These are phyloP conservation scores for Leccinum fallax DNA, from an alignment of 1,284 basidiomycete species.

Conservation along the genomic window DNA sequence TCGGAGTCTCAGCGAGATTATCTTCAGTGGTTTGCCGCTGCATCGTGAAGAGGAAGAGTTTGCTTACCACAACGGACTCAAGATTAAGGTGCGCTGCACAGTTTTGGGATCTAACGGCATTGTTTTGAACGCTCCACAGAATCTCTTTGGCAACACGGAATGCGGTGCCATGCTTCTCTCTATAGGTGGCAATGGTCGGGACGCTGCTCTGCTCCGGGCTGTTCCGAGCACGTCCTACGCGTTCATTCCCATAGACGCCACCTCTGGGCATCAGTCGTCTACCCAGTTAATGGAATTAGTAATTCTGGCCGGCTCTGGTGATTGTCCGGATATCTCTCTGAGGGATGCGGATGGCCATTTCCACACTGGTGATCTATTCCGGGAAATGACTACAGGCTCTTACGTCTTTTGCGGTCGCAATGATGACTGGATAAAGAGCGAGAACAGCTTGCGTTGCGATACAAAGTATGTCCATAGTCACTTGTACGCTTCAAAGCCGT, in stretches of 20 bases:
- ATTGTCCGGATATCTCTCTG: conserved; percentile 65
- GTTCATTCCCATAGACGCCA: conserved; percentile 54
- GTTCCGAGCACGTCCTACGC: conserved; percentile 59
- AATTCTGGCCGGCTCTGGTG: conserved; percentile 60
- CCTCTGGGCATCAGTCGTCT: conserved; percentile 50
- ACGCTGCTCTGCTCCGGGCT: conserved; percentile 48
- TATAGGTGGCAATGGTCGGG: conserved; percentile 45
- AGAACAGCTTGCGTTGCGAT: conserved; percentile 71
- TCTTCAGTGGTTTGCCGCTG: conserved; percentile 64
- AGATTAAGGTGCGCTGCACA: conserved; percentile 49
- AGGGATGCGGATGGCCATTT: conserved; percentile 63
- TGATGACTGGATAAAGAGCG: conserved; percentile 80
- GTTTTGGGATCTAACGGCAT: conserved; percentile 3
- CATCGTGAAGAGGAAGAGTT: conserved; percentile 66
- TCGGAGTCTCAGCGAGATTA: conserved; percentile 56
- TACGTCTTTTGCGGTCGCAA: conserved; percentile 69
- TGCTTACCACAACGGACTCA: conserved; percentile 58
- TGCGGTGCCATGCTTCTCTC: conserved; percentile 66
- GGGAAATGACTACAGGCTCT: conserved; percentile 52
- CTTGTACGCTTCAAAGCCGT: background rate
- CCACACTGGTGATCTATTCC: conserved; percentile 76
- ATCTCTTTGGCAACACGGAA: conserved; percentile 75
- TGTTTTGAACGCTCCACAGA: conserved; percentile 39
- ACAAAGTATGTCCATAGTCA: conserved; percentile 51
- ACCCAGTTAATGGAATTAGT: conserved; percentile 63